These are phyloP conservation scores for Thelephora ganbajun DNA, from an alignment of 768 basidiomycete species.

Conservation along the genomic window DNA sequence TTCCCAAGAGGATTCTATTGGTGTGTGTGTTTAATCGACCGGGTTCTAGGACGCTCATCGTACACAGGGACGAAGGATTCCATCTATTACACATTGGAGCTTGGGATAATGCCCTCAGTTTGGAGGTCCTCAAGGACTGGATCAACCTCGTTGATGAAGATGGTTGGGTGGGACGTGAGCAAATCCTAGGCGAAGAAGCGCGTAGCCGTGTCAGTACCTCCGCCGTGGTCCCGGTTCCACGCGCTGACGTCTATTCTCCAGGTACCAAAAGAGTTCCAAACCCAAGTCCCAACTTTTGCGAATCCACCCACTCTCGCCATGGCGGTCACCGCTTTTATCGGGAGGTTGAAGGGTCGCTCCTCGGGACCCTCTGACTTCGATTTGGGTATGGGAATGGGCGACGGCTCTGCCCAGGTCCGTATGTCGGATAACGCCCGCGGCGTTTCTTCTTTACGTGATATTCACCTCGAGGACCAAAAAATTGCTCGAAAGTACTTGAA, in stretches of 20 bases:
- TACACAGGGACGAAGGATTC: constrained; percentile 87
- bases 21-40: constrained; percentile 24
- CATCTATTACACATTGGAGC: constrained; percentile 83
- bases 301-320: constrained; percentile 93
- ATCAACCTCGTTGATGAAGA: constrained; percentile 82
- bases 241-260: constrained; percentile 14
- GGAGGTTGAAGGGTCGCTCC: constrained; percentile 39
- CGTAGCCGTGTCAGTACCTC: constrained; percentile 59
- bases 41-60: constrained; percentile 5
- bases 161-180: constrained; percentile 93
- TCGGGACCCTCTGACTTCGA: constrained; percentile 40
- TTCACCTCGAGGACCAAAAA: constrained; percentile 42
- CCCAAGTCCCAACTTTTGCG: constrained; percentile 86
- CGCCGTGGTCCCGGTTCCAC: neutral
- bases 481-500: constrained; percentile 56
- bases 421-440: constrained; percentile 18
- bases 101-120: constrained; percentile 86
- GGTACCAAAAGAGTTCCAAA: constrained; percentile 85
- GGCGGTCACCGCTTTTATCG: constrained; percentile 85
- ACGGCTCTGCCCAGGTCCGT: constrained; percentile 36
- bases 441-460: constrained; percentile 17
- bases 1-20: constrained; percentile 98
- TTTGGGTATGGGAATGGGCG: constrained; percentile 50
- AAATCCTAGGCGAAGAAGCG: constrained; percentile 93
- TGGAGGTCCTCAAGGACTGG: constrained; percentile 87